Base-by-base conservation (phyloP, 2,329 filamentous ascomycete species). In the Aspergillus bombycis region DNA sequence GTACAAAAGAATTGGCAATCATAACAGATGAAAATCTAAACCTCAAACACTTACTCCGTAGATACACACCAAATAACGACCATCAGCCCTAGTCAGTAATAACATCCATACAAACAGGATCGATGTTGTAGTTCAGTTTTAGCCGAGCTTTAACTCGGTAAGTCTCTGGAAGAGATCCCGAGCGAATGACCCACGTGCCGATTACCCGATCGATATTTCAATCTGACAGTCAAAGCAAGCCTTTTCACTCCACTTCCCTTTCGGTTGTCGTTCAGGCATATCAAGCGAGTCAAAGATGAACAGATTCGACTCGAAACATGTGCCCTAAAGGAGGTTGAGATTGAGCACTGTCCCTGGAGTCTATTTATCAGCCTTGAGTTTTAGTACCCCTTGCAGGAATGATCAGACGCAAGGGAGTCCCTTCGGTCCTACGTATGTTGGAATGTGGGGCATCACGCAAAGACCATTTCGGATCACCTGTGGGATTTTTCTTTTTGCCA, bases 101-200 rank as follows among this genome's bases (percentile, higher is more conserved):
- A 43, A 30, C 34, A 8, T 41, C n/a, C 16, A 57, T 21, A 16
- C 7, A 46, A 11, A 43, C 21, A 21, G 14, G 28, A 34, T 32
- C 19, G 28, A 34, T 7, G 52, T 8, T 34, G 28, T 30, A 53
- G 30, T 11, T 21, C 28, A 34, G 28, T 53, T 53, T 32, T 32
- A n/a, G n/a, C 50, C 50, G 50, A 53, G 50, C 30, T 53, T 34
- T 10, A 36, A 54, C 52, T 54, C 52, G 52, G 52, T 3, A 54
- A 54, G 52, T 54, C 30, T 30, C 52, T 54, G 30, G 52, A 36
- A 54, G 46, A 36, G 52, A 21, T 54, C n/a, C 52, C 52, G 50
- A 54, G 10, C 16, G 7, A 41, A 8, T 19, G 52, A 54, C 52
- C 52, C 52, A 54, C 52, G 52, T 54, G 52, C 52, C 52, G 52